Evolutionary conservation across 345 rosid species (phyloP), one percentile per base, ranked within the genome.

Genomic region (Salix caprea): DNA sequence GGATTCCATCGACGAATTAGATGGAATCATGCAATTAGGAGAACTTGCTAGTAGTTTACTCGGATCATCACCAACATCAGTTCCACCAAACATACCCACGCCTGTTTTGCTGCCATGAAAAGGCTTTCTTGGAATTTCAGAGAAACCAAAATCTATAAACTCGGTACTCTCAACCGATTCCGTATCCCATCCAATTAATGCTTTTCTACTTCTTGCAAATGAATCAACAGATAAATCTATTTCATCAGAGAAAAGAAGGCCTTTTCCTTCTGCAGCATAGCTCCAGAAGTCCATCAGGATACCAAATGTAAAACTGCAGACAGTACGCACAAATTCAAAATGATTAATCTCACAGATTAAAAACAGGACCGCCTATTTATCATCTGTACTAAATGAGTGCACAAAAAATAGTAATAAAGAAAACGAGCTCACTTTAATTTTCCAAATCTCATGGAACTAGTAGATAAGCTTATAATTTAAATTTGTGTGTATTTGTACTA

Each of bases 261-360:
- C 80, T 74, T 80, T 85, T n/a, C 85, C 89, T 74, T 86, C 86
- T 58, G 80, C 34, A 46, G 69, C 76, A 72, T 77, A 85, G 74
- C 82, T 82, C 93, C 93, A 90, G 62, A 86, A 82, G 71, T 90
- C 93, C 91, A 88, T 88, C 66, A 65, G 56, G 71, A 72, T 52
- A 71, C 60, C 26, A 71, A 34, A 68, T 21, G 23, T 52, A 56
- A 16, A 71, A 77, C 73, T 64, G 79, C 79, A 37, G 58, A 77
- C 56, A 56, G 56, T 13, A 19, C 12, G 28, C 16, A 50, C 52
- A 16, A 11, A 40, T 19, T 23, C 19, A 30, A 58, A 65, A 34
- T 39, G 34, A 67, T 60, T 70, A 28, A 62, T 58, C n/a, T 58
- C 40, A 74, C 10, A 58, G 16, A 12, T 36, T 8, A 21, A 39